Evolutionary conservation across 2,329 filamentous ascomycete genomes (phyloP).

Genomic region (Blastomyces percursus): DNA sequence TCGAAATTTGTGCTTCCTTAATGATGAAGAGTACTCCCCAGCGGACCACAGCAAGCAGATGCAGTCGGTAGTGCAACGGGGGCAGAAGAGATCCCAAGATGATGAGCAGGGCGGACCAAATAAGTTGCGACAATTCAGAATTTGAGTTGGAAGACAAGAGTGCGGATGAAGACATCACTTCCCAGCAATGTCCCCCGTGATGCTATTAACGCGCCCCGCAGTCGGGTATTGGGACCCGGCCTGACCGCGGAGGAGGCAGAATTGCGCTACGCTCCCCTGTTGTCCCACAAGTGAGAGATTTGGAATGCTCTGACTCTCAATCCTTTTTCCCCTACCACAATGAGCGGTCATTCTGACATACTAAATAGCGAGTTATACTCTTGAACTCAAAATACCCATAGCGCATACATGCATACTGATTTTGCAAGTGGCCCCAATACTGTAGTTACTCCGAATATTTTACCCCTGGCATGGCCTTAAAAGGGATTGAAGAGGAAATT

Average conservation of each 20-base stretch:
- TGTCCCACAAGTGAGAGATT: not conserved
- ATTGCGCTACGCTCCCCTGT: not conserved
- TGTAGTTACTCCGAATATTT: not conserved
- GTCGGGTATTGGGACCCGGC: not conserved
- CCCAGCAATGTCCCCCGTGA: not conserved
- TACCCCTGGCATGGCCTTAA: not conserved
- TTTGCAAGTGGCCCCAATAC: not conserved
- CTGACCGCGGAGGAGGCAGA: not conserved
- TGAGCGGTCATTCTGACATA: not conserved
- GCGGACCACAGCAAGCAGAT: not conserved
- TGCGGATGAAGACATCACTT: not conserved
- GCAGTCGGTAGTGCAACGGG: not conserved
- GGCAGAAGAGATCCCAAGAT: not conserved
- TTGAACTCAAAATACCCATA: not conserved
- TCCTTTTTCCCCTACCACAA: not conserved
- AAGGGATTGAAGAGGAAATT: too few species aligned
- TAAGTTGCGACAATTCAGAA: not conserved
- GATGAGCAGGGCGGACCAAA: not conserved
- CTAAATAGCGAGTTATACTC: not conserved
- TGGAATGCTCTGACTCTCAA: not conserved
- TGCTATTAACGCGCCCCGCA: not conserved
- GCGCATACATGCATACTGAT: not conserved
- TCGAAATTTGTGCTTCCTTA: not conserved
- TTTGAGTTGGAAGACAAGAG: not conserved
- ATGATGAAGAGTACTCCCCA: not conserved